A percentile compares a stretch with the other conserved stretches of the same genome.
These are phyloP conservation scores for Basipetospora chlamydospora DNA, from an alignment of 2,329 filamentous ascomycete genomes.

Conservation along the genomic window DNA sequence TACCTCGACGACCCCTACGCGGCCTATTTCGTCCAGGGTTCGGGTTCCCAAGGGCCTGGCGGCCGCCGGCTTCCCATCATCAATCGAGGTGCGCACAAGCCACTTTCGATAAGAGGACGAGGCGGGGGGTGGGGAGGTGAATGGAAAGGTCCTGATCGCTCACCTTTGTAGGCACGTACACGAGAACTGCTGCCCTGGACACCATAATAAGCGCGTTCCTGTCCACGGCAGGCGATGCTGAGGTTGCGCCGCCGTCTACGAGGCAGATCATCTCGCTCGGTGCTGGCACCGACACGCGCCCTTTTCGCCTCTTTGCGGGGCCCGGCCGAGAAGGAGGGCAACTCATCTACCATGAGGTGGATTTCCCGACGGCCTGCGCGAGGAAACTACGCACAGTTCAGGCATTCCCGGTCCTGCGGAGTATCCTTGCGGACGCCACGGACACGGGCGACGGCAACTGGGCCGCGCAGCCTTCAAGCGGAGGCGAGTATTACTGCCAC, in stretches of 20 bases:
- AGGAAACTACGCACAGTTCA: conserved; percentile 46
- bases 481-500: conserved; percentile 39
- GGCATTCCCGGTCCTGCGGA: conserved; percentile 26
- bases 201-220: conserved; percentile 61
- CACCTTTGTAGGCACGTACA: conserved; percentile 61
- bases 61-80: conserved; percentile 70
- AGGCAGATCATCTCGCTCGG: conserved; percentile 85
- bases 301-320: conserved; percentile 55
- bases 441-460: conserved; percentile 19
- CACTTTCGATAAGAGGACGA: neutral
- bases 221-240: conserved; percentile 16
- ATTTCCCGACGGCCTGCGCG: conserved; percentile 63
- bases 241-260: conserved; percentile 11
- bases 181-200: conserved; percentile 74
- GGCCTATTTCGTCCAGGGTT: conserved; percentile 44
- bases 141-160: neutral
- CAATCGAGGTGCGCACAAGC: conserved; percentile 56
- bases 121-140: neutral
- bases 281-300: conserved; percentile 84
- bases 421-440: conserved; percentile 21
- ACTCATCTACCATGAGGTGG: conserved; percentile 79
- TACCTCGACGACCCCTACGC: conserved; percentile 79
- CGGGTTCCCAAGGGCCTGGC: conserved; percentile 26
- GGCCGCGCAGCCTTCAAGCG: conserved; percentile 23
- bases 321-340: conserved; percentile 17